Evolutionary conservation across 306 rosid species (phyloP), one percentile per base, ranked within the genome.

Genomic region (Trifolium repens): DNA sequence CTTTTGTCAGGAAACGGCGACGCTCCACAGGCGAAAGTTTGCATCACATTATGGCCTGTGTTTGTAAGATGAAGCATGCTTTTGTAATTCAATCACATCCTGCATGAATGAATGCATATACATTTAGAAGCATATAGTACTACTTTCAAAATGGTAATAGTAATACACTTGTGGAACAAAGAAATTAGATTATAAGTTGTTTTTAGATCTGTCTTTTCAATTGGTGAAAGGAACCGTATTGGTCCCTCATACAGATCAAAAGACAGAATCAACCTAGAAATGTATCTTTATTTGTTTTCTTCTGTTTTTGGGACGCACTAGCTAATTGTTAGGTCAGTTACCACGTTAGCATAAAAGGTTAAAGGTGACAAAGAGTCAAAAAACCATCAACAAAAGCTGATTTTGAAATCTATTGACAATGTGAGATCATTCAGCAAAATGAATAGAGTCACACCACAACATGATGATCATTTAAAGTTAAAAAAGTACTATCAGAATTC

Each of bases 51-150:
- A 50, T n/a, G 64, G 73, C 77, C 77, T 58, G 42, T 54, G 32
- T 65, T 75, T 81, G 91, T 80, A 72, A 71, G 62, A 82, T 13
- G 32, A 81, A 73, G 57, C 83, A 35, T 68, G 76, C 80, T 74
- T 78, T 79, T 69, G n/a, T 32, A 46, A 63, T 79, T 79, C 86
- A 72, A 60, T 79, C 84, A 26, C 81, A 76, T 68, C 93, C 93
- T 87, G 87, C 88, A 85, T 73, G 24, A 77, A 67, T 65, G 14
- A 39, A 34, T 14, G 46, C 30, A 37, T 14, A 35, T 3, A 24
- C 58, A 47, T 52, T 69, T 69, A 83, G 71, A 53, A 53, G 50
- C 34, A 49, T n/a, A 19, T 57, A 9, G 26, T 19, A 40, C n/a
- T 50, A 40, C 30, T 54, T 26, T 13, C 43, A 74, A 67, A 65